Evolutionary conservation across 345 rosid species (phyloP), one percentile per base, ranked within the genome.

Genomic region (Schrenkiella parvula): DNA sequence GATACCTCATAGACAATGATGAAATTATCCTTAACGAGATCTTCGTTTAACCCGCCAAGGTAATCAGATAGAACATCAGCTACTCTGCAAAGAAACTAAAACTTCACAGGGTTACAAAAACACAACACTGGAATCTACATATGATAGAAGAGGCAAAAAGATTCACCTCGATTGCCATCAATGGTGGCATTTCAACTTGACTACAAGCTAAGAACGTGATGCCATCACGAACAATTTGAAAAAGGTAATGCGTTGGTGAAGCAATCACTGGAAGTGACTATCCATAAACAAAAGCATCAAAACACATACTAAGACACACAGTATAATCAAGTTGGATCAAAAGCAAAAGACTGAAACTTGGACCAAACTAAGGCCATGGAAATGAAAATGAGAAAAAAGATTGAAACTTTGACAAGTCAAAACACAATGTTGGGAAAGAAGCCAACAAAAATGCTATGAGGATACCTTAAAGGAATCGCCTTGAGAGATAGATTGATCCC

Each of bases 141-240:
- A 26, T 6, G 12, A 78, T 58, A 71, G 32, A 31, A 29, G 17
- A 41, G 14, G 21, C 6, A 17, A 12, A 38, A 13, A 17, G 28
- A 42, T 46, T 73, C 78, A 91, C 99, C 96, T 95, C 99, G 69
- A 91, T 86, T 26, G 86, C 99, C 98, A 95, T 88, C 82, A 95
- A 70, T 37, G 99, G 96, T 3, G 95, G 95, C 98, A 95, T 91
- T 81, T 91, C 99, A 64, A 95, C 96, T 80, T 91, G 99, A 75
- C 91, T 91, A 68, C 99, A 91, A 55, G 99, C 93, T 59, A 95
- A 73, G 74, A 95, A 88, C 2, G 98, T 95, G 66, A 95, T 84
- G 64, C 98, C 99, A 11, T 87, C 92, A 0, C 96, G 89, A 73
- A 91, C 82, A 42, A 91, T 67, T 88, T 91, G 99, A 78, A 95